Conservation (phyloP, 148 eudicot species). For the Rhododendron vialii region DNA sequence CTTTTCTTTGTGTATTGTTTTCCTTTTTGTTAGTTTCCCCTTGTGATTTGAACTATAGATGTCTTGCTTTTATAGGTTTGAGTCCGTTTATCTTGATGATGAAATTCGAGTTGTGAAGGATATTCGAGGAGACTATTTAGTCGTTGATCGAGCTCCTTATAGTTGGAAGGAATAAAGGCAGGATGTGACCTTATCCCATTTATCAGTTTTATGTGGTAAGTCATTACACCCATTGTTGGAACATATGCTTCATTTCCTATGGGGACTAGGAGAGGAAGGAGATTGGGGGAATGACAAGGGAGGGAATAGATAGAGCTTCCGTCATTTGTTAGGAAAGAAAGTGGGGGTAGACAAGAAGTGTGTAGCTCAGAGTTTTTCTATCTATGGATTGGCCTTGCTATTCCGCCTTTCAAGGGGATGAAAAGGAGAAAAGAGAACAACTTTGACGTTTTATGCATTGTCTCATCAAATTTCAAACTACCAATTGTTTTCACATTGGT, state of each 20-base stretch:
- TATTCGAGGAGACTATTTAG: conserved; percentile 85
- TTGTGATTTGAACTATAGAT: neutral
- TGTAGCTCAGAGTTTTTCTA: neutral
- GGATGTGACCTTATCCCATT: conserved; percentile 2
- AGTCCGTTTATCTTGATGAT: conserved; percentile 74
- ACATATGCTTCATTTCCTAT: neutral
- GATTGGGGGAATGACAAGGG: neutral
- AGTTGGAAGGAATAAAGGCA: conserved; percentile 73
- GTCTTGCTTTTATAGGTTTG: conserved; percentile 60
- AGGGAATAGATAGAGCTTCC: neutral
- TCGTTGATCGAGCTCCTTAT: conserved; percentile 93
- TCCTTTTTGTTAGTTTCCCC: neutral
- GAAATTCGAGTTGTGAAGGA: conserved; percentile 95
- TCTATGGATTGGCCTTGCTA: neutral
- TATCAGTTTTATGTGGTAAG: conserved; percentile 1
- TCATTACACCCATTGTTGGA: neutral
- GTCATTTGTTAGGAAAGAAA: neutral
- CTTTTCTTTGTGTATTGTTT: neutral
- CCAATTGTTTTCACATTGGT: neutral
- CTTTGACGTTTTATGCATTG: neutral
- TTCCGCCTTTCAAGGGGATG: neutral
- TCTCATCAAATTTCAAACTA: neutral
- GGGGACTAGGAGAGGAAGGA: neutral
- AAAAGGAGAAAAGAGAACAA: neutral
- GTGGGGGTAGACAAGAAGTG: neutral